phyloP scores from a whole-genome alignment of 495 filamentous ascomycete genomes.

The Penicillium angulare region DNA sequence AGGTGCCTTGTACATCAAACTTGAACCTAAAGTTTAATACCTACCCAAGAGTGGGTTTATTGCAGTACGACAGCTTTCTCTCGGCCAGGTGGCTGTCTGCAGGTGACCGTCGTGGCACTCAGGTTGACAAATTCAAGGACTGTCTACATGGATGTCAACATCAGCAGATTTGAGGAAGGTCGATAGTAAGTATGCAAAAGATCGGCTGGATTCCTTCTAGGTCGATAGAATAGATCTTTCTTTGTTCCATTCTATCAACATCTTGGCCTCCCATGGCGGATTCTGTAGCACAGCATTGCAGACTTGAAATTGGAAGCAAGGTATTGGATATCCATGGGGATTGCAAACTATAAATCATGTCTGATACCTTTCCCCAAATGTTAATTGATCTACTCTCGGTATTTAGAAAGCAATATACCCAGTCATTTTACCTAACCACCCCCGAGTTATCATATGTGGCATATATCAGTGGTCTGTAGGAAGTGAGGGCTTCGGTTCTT shows the following conservation, averaged over 20 bases:
- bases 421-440: neutral
- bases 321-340: neutral
- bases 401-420: no score
- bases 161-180: no score
- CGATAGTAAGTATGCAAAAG: no score
- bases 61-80: constrained; percentile 6
- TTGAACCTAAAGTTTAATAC: constrained; percentile 8
- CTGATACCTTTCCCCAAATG: no score
- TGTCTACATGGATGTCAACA: neutral
- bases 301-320: neutral
- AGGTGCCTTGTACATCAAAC: constrained; percentile 6
- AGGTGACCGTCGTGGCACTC: constrained; percentile 4
- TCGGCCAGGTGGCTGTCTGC: constrained; percentile 9
- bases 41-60: neutral
- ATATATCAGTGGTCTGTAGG: no score
- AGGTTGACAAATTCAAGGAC: no score
- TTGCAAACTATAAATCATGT: neutral
- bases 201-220: no score
- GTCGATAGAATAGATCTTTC: no score
- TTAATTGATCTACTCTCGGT: no score
- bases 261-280: neutral
- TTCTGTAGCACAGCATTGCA: neutral
- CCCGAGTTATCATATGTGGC: no score
- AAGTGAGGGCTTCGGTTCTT: no score
- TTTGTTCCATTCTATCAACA: no score